Percentiles rank a stretch among this genome's conserved stretches.
Conservation (phyloP, 192 early-diverging fungal genomes). For the Coemansia sp. region DNA sequence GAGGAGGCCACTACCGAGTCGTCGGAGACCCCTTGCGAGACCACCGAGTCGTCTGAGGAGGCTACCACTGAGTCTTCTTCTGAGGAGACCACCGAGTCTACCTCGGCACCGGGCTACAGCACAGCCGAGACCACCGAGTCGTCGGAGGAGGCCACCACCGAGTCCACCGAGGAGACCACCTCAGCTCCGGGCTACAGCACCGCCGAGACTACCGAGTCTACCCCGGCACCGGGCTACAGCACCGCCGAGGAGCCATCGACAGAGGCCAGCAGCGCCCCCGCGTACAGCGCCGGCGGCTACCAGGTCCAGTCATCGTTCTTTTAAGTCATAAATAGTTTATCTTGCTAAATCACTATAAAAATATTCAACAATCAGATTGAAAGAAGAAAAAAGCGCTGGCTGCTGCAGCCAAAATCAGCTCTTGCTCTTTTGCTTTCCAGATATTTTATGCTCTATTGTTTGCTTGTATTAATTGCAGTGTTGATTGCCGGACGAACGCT, state of each 20-base stretch:
- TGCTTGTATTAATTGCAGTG: neutral
- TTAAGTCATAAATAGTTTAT: constrained; percentile 15
- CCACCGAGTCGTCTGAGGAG: constrained; percentile 12
- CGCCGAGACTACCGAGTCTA: constrained; percentile 7
- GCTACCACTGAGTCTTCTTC: constrained; percentile 1
- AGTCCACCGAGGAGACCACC: constrained; percentile 14
- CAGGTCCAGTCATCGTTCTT: constrained; percentile 28
- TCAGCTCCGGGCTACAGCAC: constrained; percentile 5
- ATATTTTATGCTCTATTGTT: neutral
- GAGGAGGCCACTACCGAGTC: constrained; percentile 11
- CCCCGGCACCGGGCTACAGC: constrained; percentile 6
- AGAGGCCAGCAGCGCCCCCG: constrained; percentile 3
- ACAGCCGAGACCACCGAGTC: constrained; percentile 7
- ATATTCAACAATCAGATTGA: neutral
- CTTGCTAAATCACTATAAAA: neutral
- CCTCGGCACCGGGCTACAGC: neutral
- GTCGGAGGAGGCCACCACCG: neutral
- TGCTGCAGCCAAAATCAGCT: too few species aligned
- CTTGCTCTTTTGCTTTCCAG: too few species aligned
- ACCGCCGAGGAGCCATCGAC: constrained; percentile 22
- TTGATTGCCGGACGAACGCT: neutral
- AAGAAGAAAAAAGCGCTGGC: too few species aligned
- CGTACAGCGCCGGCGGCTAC: constrained; percentile 19
- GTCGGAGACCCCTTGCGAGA: constrained; percentile 5
- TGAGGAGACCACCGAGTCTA: constrained; percentile 1